Evolutionary conservation across 768 basidiomycete genomes (phyloP).

Genomic region (Filobasidium wieringae): DNA sequence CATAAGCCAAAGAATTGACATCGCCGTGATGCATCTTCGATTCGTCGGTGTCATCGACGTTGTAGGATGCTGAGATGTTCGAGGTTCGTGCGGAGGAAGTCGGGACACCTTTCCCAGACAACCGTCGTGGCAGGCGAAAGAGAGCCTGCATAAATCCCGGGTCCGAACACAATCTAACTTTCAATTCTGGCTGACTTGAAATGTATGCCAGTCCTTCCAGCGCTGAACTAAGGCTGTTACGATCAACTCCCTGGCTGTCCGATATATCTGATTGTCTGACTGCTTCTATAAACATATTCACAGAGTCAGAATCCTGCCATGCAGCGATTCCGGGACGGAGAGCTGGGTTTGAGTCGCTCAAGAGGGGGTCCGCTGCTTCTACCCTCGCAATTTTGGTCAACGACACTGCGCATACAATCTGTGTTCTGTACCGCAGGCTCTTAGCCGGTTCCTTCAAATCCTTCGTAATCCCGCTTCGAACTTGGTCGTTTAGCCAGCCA

Average conservation of each 20-base stretch:
- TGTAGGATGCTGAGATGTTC: slow-evolving; percentile 3
- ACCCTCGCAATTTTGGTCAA: not conserved
- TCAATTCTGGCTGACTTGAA: slow-evolving; percentile 9
- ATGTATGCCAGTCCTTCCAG: slow-evolving; percentile 14
- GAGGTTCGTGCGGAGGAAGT: not conserved
- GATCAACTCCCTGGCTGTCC: not conserved
- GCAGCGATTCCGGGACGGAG: not conserved
- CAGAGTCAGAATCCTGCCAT: not conserved
- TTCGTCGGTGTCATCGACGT: slow-evolving; percentile 4
- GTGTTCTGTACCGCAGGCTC: not conserved
- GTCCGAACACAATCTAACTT: not conserved
- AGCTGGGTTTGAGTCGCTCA: not conserved
- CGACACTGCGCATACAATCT: not conserved
- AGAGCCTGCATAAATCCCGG: slow-evolving; percentile 20
- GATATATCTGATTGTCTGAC: too few species aligned
- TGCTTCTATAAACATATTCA: not conserved
- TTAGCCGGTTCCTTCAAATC: not conserved
- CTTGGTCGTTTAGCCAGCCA: not conserved
- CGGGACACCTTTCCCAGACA: not conserved
- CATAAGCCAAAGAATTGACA: slow-evolving; percentile 53
- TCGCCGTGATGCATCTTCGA: slow-evolving; percentile 7
- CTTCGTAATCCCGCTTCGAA: not conserved
- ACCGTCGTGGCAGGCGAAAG: slow-evolving; percentile 8
- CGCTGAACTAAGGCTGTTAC: not conserved
- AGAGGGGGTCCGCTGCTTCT: not conserved